Evolutionary conservation across 2,329 filamentous ascomycete genomes (phyloP).

Genomic region (Fusarium subtropicale): DNA sequence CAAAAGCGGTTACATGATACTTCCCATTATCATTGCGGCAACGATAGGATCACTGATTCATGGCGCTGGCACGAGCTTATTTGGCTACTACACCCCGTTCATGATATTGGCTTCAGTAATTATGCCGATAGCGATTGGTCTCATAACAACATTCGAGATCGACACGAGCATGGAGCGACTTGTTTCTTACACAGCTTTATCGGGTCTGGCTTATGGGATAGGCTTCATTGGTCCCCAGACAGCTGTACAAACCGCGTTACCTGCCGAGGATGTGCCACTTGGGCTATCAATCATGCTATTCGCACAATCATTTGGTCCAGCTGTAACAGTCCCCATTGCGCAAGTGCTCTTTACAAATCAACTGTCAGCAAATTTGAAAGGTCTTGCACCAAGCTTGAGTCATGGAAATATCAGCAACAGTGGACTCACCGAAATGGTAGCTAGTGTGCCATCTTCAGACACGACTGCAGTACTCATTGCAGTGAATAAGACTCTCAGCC

Average conservation of each 20-base stretch:
- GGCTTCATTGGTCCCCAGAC: constrained; percentile 27
- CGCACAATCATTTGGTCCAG: constrained; percentile 37
- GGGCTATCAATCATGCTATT: constrained; percentile 42
- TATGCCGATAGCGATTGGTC: constrained; percentile 13
- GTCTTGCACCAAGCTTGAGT: not conserved
- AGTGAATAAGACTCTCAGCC: constrained; percentile 1
- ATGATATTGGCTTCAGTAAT: constrained; percentile 27
- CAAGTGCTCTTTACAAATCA: constrained; percentile 38
- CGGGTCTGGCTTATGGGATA: constrained; percentile 22
- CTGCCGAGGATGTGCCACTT: constrained; percentile 25
- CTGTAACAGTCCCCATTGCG: constrained; percentile 28
- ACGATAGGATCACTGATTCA: constrained; percentile 24
- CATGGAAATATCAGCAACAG: not conserved
- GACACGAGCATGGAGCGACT: constrained; percentile 14
- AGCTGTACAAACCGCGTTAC: constrained; percentile 16
- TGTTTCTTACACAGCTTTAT: constrained; percentile 14
- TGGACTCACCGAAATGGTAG: constrained; percentile 6
- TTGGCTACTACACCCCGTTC: constrained; percentile 29
- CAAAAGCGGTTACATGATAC: constrained; percentile 45
- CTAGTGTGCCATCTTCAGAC: not conserved
- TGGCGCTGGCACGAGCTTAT: constrained; percentile 15
- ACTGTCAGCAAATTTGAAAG: constrained; percentile 16
- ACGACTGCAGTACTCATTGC: not conserved
- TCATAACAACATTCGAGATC: constrained; percentile 19
- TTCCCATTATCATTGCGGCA: constrained; percentile 32